Percentiles rank a stretch among this genome's conserved stretches.
Evolutionary conservation across 1,284 basidiomycete species (phyloP).

Genomic region (Moesziomyces aphidis): DNA sequence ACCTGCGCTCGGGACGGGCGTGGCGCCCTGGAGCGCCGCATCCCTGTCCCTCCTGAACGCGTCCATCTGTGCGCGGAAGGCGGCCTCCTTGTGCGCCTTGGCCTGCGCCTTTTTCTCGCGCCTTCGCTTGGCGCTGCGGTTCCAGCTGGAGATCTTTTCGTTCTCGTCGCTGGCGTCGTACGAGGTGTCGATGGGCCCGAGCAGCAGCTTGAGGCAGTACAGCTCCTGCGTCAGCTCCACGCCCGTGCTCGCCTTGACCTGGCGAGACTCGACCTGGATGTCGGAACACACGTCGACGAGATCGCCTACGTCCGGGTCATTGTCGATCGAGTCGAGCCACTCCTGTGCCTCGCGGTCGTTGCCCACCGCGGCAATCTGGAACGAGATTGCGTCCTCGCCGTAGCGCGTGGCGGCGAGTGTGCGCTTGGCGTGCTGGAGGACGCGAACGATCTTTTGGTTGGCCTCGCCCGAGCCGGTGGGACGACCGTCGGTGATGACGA

Average conservation of each 20-base stretch:
- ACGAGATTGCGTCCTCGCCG: slow-evolving; percentile 54
- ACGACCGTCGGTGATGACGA: slow-evolving; percentile 58
- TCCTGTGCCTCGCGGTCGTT: slow-evolving; percentile 61
- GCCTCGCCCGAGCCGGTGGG: slow-evolving; percentile 51
- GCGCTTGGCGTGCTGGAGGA: slow-evolving; percentile 46
- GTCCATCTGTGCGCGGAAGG: slow-evolving; percentile 16
- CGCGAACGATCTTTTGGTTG: slow-evolving; percentile 47
- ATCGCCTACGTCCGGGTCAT: slow-evolving; percentile 51
- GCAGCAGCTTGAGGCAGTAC: slow-evolving; percentile 55
- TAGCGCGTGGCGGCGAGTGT: slow-evolving; percentile 30
- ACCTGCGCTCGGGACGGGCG: slow-evolving; percentile 37
- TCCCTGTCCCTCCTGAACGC: slow-evolving; percentile 27
- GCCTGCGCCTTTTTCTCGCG: slow-evolving; percentile 28
- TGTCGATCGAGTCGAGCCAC: slow-evolving; percentile 62
- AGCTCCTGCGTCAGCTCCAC: slow-evolving; percentile 57
- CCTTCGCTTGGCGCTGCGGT: slow-evolving; percentile 9
- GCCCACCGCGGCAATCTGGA: slow-evolving; percentile 58
- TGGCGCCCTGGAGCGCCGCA: slow-evolving; percentile 12
- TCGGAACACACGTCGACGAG: slow-evolving; percentile 58
- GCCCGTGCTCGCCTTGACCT: slow-evolving; percentile 47
- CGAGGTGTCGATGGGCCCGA: slow-evolving; percentile 55
- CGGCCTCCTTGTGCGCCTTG: slow-evolving; percentile 25
- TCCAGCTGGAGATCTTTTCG: slow-evolving; percentile 8
- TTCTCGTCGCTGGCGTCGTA: slow-evolving; percentile 58
- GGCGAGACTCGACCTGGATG: slow-evolving; percentile 46